These are phyloP conservation scores for Colletotrichum tamarilloi DNA, from an alignment of 2,329 filamentous ascomycete genomes.

Conservation along the genomic window DNA sequence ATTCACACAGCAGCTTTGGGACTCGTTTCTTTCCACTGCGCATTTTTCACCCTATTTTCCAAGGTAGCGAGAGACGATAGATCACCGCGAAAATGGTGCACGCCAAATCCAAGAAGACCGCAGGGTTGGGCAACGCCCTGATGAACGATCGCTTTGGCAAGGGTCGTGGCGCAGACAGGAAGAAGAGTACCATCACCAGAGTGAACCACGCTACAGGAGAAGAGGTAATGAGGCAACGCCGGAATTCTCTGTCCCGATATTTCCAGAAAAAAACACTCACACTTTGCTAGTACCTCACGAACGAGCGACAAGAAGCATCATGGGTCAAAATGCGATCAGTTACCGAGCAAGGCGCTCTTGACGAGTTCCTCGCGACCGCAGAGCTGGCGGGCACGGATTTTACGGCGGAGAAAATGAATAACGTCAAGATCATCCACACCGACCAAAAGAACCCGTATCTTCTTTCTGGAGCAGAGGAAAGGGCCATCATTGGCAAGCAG, in stretches of 20 bases:
- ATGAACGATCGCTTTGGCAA: slow-evolving; percentile 99
- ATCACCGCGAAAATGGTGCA: slow-evolving; percentile 60
- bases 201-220: slow-evolving; percentile 85
- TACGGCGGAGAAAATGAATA: slow-evolving; percentile 98
- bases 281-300: slow-evolving; percentile 80
- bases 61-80: neutral
- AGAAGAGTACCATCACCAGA: slow-evolving; percentile 73
- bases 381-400: slow-evolving; percentile 99
- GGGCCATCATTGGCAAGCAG: slow-evolving; percentile 82
- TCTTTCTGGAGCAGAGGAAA: slow-evolving; percentile 86
- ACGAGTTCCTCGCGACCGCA: slow-evolving; percentile 95
- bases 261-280: slow-evolving; percentile 37
- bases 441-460: slow-evolving; percentile 97
- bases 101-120: slow-evolving; percentile 94
- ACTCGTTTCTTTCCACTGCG: slow-evolving; percentile 15
- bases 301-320: slow-evolving; percentile 87
- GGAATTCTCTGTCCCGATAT: too few species aligned
- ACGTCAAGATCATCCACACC: slow-evolving; percentile 97
- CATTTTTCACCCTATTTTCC: slow-evolving; percentile 2
- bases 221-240: slow-evolving; percentile 58
- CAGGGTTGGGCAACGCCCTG: slow-evolving; percentile 94
- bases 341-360: slow-evolving; percentile 94
- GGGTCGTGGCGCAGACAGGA: slow-evolving; percentile 86
- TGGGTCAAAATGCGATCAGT: slow-evolving; percentile 99
- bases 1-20: slow-evolving; percentile 24